phyloP scores from a whole-genome alignment of 2,329 filamentous ascomycete species.

The Colletotrichum trifolii region DNA sequence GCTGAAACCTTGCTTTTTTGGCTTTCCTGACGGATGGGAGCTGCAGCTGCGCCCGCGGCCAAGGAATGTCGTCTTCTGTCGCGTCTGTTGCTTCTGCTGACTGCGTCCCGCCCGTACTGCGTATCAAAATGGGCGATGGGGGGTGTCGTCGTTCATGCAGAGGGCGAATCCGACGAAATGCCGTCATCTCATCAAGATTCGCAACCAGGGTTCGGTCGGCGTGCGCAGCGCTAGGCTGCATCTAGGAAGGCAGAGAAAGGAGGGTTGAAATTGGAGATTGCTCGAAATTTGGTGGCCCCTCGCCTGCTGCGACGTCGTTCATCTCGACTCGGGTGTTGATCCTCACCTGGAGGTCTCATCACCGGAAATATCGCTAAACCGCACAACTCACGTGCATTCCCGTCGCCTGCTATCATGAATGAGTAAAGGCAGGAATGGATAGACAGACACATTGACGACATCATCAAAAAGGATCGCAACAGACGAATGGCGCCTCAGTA shows the following conservation, averaged over 20 bases:
- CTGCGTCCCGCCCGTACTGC: not conserved
- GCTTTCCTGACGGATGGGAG: not conserved
- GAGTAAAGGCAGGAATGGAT: too few species aligned
- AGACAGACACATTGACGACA: too few species aligned
- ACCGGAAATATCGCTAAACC: slow-evolving; percentile 11
- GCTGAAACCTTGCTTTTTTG: slow-evolving; percentile 34
- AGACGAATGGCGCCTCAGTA: not conserved
- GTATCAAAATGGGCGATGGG: not conserved
- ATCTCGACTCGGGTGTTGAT: slow-evolving; percentile 35
- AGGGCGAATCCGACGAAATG: slow-evolving; percentile 21
- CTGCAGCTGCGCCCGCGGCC: slow-evolving; percentile 26
- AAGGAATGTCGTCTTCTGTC: slow-evolving; percentile 12
- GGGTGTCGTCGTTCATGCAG: not conserved
- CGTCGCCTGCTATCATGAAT: too few species aligned
- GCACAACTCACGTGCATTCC: not conserved
- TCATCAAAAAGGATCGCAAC: not conserved
- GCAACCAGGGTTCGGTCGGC: slow-evolving; percentile 1
- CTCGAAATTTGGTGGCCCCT: slow-evolving; percentile 30
- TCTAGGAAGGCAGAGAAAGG: slow-evolving; percentile 10
- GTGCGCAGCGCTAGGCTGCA: too few species aligned
- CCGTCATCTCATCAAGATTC: slow-evolving; percentile 27
- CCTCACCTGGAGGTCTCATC: slow-evolving; percentile 20
- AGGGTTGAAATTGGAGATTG: slow-evolving; percentile 29
- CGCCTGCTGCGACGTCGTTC: slow-evolving; percentile 26
- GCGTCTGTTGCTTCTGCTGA: not conserved